Conservation (phyloP, 2,329 filamentous ascomycete genomes). For the Pleurostoma richardsiae region DNA sequence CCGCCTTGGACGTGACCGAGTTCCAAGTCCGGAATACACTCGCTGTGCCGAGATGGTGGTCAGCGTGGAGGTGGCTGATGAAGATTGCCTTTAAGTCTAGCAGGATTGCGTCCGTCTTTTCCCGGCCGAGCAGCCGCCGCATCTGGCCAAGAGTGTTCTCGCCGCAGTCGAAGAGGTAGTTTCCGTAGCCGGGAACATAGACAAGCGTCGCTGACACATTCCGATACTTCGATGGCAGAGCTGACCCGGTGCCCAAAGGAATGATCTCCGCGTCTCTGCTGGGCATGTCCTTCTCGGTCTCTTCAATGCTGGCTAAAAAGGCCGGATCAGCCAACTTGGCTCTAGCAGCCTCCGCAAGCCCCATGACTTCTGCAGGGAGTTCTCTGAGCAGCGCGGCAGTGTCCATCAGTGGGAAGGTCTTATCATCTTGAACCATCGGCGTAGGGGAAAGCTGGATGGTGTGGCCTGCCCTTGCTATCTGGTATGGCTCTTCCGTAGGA, state of each 20-base stretch:
- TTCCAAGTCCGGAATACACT: conserved; percentile 81
- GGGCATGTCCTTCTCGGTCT: conserved; percentile 60
- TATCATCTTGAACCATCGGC: conserved; percentile 37
- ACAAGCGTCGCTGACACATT: conserved; percentile 90
- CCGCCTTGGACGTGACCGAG: conserved; percentile 37
- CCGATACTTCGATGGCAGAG: conserved; percentile 84
- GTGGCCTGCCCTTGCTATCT: conserved; percentile 37
- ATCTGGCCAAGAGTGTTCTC: conserved; percentile 91
- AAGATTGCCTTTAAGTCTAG: conserved; percentile 75
- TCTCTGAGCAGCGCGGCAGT: conserved; percentile 34
- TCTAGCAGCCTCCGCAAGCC: conserved; percentile 46
- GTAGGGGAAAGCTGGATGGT: conserved; percentile 42
- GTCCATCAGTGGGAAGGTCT: conserved; percentile 43
- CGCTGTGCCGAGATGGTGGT: conserved; percentile 87
- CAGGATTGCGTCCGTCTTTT: conserved; percentile 67
- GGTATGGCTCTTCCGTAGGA: conserved; percentile 17
- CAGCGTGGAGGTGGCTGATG: conserved; percentile 94
- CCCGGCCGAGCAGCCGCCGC: conserved; percentile 62
- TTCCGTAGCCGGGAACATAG: conserved; percentile 78
- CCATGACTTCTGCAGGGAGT: conserved; percentile 36
- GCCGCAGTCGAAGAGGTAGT: conserved; percentile 84
- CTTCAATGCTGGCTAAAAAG: conserved; percentile 44
- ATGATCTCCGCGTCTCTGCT: conserved; percentile 76
- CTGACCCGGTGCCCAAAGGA: conserved; percentile 86
- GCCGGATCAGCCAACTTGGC: conserved; percentile 31